Evolutionary conservation across 2,329 filamentous ascomycete species (phyloP).

Genomic region (Colletotrichum siamense): DNA sequence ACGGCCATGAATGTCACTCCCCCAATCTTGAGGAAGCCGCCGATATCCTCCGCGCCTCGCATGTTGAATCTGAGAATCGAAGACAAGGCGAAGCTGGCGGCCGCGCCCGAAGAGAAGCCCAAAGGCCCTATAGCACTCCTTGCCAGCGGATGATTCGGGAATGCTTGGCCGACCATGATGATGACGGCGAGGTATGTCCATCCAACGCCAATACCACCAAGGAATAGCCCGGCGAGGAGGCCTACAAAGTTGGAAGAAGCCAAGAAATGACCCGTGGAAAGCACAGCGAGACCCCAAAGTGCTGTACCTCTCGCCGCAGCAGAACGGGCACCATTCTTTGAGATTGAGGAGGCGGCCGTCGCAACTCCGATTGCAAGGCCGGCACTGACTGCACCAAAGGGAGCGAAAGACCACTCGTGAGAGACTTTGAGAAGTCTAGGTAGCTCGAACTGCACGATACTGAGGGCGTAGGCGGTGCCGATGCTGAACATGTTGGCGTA

Average conservation of each 20-base stretch:
- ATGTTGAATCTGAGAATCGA: not conserved
- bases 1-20: not conserved
- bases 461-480: not conserved
- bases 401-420: not conserved
- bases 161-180: not conserved
- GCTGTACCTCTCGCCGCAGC: not conserved
- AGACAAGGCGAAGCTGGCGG: not conserved
- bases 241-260: not conserved
- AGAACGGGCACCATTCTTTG: not conserved
- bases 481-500: not conserved
- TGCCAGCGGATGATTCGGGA: not conserved
- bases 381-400: not conserved
- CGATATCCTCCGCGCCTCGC: not conserved
- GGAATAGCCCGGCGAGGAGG: not conserved
- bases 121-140: not conserved
- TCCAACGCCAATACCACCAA: not conserved
- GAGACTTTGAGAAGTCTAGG: not conserved
- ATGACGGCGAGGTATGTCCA: not conserved
- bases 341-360: not conserved
- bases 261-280: not conserved
- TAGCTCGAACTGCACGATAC: not conserved
- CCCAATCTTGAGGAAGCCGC: not conserved
- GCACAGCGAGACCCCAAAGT: not conserved
- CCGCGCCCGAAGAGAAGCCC: not conserved
- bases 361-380: not conserved